Evolutionary conservation across 164 flowering plant species (phyloP).

Genomic region (Hamamelis virginiana): DNA sequence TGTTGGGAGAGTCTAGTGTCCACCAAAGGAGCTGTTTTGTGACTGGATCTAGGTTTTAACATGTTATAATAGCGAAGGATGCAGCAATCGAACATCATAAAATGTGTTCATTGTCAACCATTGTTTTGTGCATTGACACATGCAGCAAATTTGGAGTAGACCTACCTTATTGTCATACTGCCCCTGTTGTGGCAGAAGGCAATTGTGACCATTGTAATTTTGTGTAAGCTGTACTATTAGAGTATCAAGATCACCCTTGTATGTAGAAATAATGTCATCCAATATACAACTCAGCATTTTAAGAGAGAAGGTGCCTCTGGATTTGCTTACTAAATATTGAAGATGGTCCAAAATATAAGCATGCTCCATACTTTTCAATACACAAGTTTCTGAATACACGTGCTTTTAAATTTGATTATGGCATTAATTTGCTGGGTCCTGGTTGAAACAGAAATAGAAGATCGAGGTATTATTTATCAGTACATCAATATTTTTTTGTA

Average conservation of each 20-base stretch:
- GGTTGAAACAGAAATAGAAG: too few species aligned
- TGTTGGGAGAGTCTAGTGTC: constrained; percentile 59
- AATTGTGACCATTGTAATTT: neutral
- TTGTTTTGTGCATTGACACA: neutral
- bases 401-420: too few species aligned
- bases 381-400: too few species aligned
- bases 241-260: neutral
- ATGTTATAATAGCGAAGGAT: neutral
- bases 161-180: too few species aligned
- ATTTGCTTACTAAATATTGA: too few species aligned
- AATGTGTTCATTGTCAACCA: neutral
- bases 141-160: too few species aligned
- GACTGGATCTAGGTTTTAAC: neutral
- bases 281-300: neutral
- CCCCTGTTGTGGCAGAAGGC: neutral
- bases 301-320: neutral
- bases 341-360: too few species aligned
- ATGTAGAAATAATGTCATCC: neutral
- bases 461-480: too few species aligned
- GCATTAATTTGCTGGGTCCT: too few species aligned
- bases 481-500: too few species aligned
- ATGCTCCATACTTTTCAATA: too few species aligned
- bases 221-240: constrained; percentile 1
- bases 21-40: neutral
- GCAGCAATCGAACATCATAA: neutral